Evolutionary conservation across 495 filamentous ascomycete species (phyloP), one percentile per base, ranked within the genome.

Genomic region (Aspergillus nidulans): DNA sequence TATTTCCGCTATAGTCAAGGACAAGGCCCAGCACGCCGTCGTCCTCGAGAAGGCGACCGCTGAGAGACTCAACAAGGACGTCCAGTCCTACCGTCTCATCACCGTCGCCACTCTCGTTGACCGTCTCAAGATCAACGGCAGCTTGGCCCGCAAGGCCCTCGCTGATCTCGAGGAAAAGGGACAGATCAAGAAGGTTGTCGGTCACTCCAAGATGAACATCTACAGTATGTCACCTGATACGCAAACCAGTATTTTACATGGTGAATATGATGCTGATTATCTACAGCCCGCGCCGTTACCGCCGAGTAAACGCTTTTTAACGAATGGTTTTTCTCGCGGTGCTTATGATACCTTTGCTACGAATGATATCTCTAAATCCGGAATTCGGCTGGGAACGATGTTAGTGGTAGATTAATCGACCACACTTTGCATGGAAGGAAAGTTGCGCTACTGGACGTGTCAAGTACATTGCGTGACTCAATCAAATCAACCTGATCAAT

Each of bases 41-140:
- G 75, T 88, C 70, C 82, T 88, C 76, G 85, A 88, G 72, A 88
- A 87, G 77, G 54, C 69, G 66, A 83, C 78, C 70, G 72, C 74
- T 58, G 83, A 87, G 74, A 85, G 85, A 70, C 77, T 81, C 70
- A 85, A 94, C 81, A 97, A 97, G 81, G 92, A 97, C 82, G 95
- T 99, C 63, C 94, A 97, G 78, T 96, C 95, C 58, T 99, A 97
- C 88, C 91, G 95, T 68, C 91, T 99, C 77, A 89, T 99, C 83
- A 99, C 95, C 67, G 89, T 97, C 70, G 90, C 95, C 65, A 91
- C 88, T 65, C 92, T 99, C 65, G 95, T 99, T 83, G 95, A 99
- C 74, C 84, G 95, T 71, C 85, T 97, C 74, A 99, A 99, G 91
- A 96, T 99, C 85, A 99, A 99, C 80, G 95, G 95, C 70, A 92